Evolutionary conservation across 1,139 yeast genomes (phyloP).

Genomic region (Geotrichum aggregatum): DNA sequence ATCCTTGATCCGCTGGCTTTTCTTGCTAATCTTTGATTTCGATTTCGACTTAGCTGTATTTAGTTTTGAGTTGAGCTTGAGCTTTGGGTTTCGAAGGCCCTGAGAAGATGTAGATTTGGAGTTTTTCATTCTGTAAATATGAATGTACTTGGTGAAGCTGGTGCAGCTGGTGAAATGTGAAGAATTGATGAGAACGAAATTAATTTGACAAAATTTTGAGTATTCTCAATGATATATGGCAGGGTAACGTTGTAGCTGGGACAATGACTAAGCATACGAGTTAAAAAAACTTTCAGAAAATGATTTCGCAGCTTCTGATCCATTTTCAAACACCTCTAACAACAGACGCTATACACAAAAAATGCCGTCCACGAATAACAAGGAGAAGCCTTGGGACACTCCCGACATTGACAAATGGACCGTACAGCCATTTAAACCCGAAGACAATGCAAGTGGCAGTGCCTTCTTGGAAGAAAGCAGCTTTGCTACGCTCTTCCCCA

Average conservation of each 20-base stretch:
- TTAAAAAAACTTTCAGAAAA: not conserved
- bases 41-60: constrained; percentile 19
- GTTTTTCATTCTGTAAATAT: constrained; percentile 10
- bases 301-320: not conserved
- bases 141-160: constrained; percentile 1
- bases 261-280: not conserved
- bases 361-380: constrained; percentile 90
- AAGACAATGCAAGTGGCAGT: constrained; percentile 78
- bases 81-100: constrained; percentile 1
- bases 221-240: not conserved
- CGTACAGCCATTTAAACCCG: constrained; percentile 82
- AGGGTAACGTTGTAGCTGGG: not conserved
- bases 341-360: constrained; percentile 3
- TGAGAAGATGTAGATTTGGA: constrained; percentile 15
- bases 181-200: constrained; percentile 13
- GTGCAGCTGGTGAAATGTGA: not conserved
- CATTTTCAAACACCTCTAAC: not conserved
- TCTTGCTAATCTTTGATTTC: constrained; percentile 21
- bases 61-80: constrained; percentile 16
- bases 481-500: constrained; percentile 92
- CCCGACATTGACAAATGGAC: constrained; percentile 94
- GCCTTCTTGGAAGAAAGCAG: constrained; percentile 93
- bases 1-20: constrained; percentile 28
- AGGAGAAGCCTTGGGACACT: constrained; percentile 97
- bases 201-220: too few species aligned